phyloP scores from a whole-genome alignment of 176 grass and related monocot genomes.

The Guadua angustifolia region DNA sequence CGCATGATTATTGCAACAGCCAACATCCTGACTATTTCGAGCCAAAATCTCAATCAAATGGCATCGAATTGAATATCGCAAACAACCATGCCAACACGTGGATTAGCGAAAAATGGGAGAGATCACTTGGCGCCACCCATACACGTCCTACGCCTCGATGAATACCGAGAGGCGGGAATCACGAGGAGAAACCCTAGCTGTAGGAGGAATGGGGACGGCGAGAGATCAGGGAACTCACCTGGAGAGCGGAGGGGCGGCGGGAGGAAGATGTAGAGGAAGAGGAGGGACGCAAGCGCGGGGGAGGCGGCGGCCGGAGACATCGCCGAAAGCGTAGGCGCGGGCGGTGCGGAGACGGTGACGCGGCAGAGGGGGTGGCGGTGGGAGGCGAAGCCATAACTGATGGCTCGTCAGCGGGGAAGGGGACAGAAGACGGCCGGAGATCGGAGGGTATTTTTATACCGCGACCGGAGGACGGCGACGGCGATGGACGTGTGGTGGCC shows the following conservation, averaged over 20 bases:
- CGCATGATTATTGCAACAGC: neutral
- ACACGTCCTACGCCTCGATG: neutral
- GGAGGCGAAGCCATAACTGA: slow-evolving; percentile 19
- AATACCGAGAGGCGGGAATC: slow-evolving; percentile 24
- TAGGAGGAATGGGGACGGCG: neutral
- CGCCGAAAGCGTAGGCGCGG: slow-evolving; percentile 26
- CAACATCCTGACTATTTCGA: neutral
- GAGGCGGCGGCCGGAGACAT: slow-evolving; percentile 34
- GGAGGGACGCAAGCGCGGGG: neutral
- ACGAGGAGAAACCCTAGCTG: neutral
- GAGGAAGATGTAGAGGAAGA: slow-evolving; percentile 1
- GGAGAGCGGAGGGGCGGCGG: neutral
- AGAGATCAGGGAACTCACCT: slow-evolving; percentile 45
- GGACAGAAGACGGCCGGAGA: slow-evolving; percentile 3
- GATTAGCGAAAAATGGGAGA: neutral
- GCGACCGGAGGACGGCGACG: slow-evolving; percentile 1
- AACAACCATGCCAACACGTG: neutral
- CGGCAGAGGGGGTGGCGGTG: neutral
- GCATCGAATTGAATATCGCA: neutral
- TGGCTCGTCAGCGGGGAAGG: neutral
- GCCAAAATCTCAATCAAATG: slow-evolving; percentile 5
- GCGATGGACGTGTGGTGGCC: neutral
- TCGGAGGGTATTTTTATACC: neutral
- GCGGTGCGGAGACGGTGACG: slow-evolving; percentile 5
- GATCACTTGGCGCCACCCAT: neutral